These are phyloP conservation scores for Globisporangium perplexum DNA, from an alignment of 352 stramenopile species.

Conservation along the genomic window DNA sequence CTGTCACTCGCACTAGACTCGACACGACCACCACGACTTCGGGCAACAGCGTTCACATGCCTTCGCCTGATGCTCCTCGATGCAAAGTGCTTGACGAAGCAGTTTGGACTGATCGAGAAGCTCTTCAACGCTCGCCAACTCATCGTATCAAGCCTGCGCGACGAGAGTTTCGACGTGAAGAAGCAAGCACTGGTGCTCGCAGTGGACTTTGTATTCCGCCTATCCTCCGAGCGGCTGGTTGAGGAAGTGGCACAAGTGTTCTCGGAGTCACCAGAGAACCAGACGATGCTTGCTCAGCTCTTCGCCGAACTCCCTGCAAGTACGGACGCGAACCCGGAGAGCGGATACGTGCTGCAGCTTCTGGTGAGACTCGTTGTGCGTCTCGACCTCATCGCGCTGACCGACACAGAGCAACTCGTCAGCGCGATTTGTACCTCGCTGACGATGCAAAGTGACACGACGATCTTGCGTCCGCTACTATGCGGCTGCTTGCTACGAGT, in stretches of 20 bases:
- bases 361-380: constrained; percentile 24
- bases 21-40: neutral
- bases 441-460: constrained; percentile 18
- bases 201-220: constrained; percentile 11
- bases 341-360: constrained; percentile 20
- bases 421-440: constrained; percentile 22
- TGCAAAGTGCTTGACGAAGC: constrained; percentile 5
- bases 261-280: constrained; percentile 6
- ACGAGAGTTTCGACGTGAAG: constrained; percentile 9
- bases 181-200: constrained; percentile 11
- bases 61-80: constrained; percentile 13
- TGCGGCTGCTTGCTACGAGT: constrained; percentile 11
- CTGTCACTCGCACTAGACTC: neutral
- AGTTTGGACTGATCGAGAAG: constrained; percentile 8
- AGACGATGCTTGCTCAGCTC: constrained; percentile 7
- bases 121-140: constrained; percentile 4
- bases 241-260: constrained; percentile 8
- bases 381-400: constrained; percentile 21
- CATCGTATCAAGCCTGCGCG: constrained; percentile 4
- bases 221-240: constrained; percentile 4
- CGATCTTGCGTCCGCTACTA: constrained; percentile 24
- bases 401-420: constrained; percentile 21
- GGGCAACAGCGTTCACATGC: constrained; percentile 8
- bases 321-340: constrained; percentile 9
- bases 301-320: constrained; percentile 2